Conservation (phyloP, 805 yeast genomes). For the Suhomyces tanzawaensis region DNA sequence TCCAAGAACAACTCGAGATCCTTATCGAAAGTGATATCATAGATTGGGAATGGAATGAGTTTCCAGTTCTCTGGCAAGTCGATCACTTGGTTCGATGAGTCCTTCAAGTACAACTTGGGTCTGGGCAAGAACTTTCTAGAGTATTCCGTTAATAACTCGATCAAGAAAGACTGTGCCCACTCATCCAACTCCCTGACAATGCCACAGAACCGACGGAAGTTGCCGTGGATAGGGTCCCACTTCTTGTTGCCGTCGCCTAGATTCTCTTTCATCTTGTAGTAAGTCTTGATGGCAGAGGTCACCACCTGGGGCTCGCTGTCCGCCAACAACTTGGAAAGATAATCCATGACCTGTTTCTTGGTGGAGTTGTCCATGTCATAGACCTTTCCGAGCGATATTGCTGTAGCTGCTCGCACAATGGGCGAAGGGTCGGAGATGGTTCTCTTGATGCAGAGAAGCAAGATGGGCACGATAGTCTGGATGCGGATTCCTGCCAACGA, state of each 20-base stretch:
- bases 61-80: conserved; percentile 44
- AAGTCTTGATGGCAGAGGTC: conserved; percentile 62
- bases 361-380: conserved; percentile 31
- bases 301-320: conserved; percentile 69
- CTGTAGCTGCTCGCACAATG: conserved; percentile 74
- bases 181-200: conserved; percentile 57
- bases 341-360: conserved; percentile 47
- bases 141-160: conserved; percentile 68
- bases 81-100: conserved; percentile 27
- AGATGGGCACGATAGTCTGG: conserved; percentile 76
- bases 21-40: conserved; percentile 45
- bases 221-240: conserved; percentile 68
- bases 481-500: conserved; percentile 82
- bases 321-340: conserved; percentile 53
- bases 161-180: conserved; percentile 60
- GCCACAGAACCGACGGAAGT: conserved; percentile 57
- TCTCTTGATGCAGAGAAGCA: conserved; percentile 68
- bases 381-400: conserved; percentile 67
- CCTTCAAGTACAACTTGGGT: conserved; percentile 42
- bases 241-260: conserved; percentile 27
- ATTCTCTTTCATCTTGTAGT: conserved; percentile 48
- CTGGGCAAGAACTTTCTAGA: conserved; percentile 56
- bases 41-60: conserved; percentile 13
- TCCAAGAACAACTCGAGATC: conserved; percentile 59
- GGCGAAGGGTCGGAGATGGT: conserved; percentile 70